Evolutionary conservation across 1,284 basidiomycete genomes (phyloP).

Genomic region (Rhodotorula mucilaginosa): DNA sequence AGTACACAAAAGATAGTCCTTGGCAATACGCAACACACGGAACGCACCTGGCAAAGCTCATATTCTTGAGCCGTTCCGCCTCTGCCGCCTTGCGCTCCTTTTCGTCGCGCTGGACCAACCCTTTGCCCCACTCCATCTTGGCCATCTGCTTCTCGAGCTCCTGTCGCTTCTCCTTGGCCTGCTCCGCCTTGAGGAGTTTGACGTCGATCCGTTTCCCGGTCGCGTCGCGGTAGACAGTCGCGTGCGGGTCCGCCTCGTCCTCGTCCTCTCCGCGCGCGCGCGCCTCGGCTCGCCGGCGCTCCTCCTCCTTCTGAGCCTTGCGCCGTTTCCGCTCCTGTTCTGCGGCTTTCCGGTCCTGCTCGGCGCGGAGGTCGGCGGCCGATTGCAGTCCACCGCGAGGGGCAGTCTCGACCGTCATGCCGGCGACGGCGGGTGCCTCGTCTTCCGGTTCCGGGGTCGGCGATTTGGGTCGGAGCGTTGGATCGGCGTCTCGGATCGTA

Average conservation of each 20-base stretch:
- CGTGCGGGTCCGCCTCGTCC: constrained; percentile 61
- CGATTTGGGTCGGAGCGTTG: not conserved
- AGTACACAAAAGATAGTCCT: not conserved
- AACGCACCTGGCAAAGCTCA: constrained; percentile 65
- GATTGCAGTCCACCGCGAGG: constrained; percentile 71
- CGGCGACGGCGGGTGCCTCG: constrained; percentile 42
- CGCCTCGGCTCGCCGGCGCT: constrained; percentile 45
- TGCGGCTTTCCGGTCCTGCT: constrained; percentile 53
- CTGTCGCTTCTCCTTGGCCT: constrained; percentile 70
- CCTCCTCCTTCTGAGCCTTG: constrained; percentile 53
- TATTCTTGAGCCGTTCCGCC: constrained; percentile 64
- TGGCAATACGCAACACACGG: not conserved
- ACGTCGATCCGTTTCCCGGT: constrained; percentile 85
- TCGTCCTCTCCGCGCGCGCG: constrained; percentile 38
- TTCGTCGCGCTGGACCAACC: constrained; percentile 79
- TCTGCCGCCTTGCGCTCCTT: constrained; percentile 63
- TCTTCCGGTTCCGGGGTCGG: constrained; percentile 36
- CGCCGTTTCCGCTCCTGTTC: constrained; percentile 43
- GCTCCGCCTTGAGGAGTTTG: constrained; percentile 76
- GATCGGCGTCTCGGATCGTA: constrained; percentile 33
- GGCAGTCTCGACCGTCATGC: constrained; percentile 24
- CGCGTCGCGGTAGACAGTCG: constrained; percentile 92
- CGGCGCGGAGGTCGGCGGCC: constrained; percentile 54
- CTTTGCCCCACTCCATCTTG: constrained; percentile 97
- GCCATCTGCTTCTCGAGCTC: constrained; percentile 76